phyloP scores from a whole-genome alignment of 2,329 filamentous ascomycete genomes.

The Venturia asperata region DNA sequence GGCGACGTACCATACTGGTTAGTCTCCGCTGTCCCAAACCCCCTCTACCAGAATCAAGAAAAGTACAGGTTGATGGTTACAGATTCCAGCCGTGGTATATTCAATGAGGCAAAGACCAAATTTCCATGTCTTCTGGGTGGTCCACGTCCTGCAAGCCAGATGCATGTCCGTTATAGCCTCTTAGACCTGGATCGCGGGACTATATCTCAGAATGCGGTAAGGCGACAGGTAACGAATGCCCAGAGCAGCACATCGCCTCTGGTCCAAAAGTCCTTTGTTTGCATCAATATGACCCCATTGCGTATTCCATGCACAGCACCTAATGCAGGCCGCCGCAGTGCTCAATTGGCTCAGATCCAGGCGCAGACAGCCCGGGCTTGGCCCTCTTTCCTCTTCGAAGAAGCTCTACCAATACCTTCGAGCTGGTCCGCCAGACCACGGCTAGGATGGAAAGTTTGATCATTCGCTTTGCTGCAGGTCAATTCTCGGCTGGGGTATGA shows the following conservation, averaged over 20 bases:
- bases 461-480: constrained; percentile 17
- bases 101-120: constrained; percentile 4
- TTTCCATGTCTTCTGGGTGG: not conserved
- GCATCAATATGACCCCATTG: constrained; percentile 5
- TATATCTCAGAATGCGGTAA: not conserved
- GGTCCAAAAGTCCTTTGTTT: constrained; percentile 12
- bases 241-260: not conserved
- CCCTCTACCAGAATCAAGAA: not conserved
- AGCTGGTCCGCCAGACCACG: constrained; percentile 9
- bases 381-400: not conserved
- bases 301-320: constrained; percentile 9
- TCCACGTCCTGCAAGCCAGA: constrained; percentile 11
- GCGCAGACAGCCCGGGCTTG: constrained; percentile 15
- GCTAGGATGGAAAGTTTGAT: constrained; percentile 20
- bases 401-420: constrained; percentile 18
- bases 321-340: constrained; percentile 15
- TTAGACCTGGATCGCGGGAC: constrained; percentile 11
- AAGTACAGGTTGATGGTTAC: constrained; percentile 7
- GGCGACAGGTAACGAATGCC: constrained; percentile 16
- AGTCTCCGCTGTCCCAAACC: not conserved
- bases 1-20: constrained; percentile 11
- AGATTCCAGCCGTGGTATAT: not conserved
- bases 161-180: constrained; percentile 2
- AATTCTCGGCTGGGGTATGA: constrained; percentile 19
- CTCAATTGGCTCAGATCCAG: constrained; percentile 16